Conservation (phyloP, 169 alveolate genomes). For the Cyclospora cayetanensis region DNA sequence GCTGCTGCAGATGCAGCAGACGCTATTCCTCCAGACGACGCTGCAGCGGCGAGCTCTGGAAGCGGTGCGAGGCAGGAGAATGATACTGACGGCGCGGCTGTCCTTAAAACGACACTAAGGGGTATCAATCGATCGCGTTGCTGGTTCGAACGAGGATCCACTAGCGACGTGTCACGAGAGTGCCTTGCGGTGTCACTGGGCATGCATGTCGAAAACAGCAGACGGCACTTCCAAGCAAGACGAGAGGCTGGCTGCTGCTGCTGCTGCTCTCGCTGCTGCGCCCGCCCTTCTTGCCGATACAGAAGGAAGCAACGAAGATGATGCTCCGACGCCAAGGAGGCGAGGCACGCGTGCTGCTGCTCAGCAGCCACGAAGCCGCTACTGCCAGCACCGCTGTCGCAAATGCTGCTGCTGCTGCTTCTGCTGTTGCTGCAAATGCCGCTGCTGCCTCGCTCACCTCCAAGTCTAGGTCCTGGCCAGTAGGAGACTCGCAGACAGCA, state of each 20-base stretch:
- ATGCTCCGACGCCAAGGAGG: constrained; percentile 29
- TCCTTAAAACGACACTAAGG: not conserved
- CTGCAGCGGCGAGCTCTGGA: not conserved
- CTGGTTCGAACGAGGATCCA: not conserved
- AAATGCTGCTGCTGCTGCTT: constrained; percentile 48
- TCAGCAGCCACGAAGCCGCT: not conserved
- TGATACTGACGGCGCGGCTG: constrained; percentile 10
- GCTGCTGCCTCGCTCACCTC: not conserved
- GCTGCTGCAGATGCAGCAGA: constrained; percentile 6
- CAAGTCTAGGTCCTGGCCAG: not conserved
- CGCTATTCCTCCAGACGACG: too few species aligned
- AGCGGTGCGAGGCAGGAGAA: not conserved
- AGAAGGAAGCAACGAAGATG: constrained; percentile 42
- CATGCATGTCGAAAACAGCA: constrained; percentile 24
- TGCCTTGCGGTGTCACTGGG: constrained; percentile 13
- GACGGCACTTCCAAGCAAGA: constrained; percentile 17
- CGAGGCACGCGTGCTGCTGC: not conserved
- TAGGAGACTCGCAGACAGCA: constrained; percentile 7
- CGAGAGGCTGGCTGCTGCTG: not conserved
- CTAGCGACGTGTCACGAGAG: not conserved
- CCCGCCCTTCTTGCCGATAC: not conserved
- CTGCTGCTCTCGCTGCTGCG: constrained; percentile 8
- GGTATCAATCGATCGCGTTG: not conserved
- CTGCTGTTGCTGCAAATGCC: not conserved
- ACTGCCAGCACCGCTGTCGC: not conserved